Percentiles rank a stretch among this genome's conserved stretches.
Evolutionary conservation across 2,329 filamentous ascomycete genomes (phyloP).

Genomic region (Epichloe amarillans): DNA sequence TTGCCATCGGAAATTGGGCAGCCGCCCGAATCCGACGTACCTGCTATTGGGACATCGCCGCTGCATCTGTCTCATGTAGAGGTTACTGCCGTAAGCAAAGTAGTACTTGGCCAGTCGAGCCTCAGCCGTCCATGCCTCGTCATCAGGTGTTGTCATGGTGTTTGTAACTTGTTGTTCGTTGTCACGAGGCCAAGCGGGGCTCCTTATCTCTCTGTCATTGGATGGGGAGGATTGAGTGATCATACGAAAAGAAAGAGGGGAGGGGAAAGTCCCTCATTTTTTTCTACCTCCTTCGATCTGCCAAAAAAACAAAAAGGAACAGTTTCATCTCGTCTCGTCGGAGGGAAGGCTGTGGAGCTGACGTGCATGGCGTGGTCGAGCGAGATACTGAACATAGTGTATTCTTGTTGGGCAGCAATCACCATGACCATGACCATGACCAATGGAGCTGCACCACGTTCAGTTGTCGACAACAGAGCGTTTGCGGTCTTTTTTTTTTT

Average conservation of each 20-base stretch:
- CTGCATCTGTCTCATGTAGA: constrained; percentile 31
- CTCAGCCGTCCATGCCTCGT: neutral
- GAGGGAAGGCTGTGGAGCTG: neutral
- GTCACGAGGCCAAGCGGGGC: neutral
- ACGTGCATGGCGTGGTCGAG: neutral
- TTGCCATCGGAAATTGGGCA: constrained; percentile 29
- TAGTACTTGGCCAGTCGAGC: constrained; percentile 19
- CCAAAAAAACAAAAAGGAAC: neutral
- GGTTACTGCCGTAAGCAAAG: constrained; percentile 35
- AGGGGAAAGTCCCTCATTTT: no score
- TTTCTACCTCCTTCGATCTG: neutral
- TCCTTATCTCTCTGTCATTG: no score
- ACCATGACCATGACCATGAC: neutral
- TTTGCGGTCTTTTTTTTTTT: neutral
- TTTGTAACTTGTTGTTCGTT: neutral
- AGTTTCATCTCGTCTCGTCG: no score
- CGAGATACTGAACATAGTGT: neutral
- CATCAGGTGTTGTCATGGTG: neutral
- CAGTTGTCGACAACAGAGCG: neutral
- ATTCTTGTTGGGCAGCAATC: neutral
- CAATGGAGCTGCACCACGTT: constrained; percentile 3
- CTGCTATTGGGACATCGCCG: constrained; percentile 27
- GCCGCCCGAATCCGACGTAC: constrained; percentile 24
- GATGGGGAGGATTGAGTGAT: no score
- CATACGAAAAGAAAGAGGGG: no score